Percentiles rank a stretch among this genome's conserved stretches.
phyloP scores from a whole-genome alignment of 345 rosid genomes.

The Moringa oleifera region DNA sequence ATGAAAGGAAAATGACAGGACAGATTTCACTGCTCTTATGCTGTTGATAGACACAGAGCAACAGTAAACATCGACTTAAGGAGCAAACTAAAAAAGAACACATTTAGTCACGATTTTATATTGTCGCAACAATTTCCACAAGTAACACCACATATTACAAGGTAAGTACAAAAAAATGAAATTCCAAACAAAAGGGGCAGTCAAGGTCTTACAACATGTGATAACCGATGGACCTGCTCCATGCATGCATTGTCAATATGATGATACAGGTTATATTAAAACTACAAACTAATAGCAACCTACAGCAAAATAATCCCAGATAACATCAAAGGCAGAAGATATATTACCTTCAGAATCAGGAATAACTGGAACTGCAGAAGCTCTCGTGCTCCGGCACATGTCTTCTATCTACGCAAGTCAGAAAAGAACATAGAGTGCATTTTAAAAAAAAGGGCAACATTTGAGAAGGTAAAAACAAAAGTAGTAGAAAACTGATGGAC shows the following conservation, averaged over 20 bases:
- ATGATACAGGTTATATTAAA: too few relatives aligned
- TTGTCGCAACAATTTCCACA: too few relatives aligned
- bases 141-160: too few relatives aligned
- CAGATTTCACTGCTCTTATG: too few relatives aligned
- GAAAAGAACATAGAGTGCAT: constrained; percentile 1
- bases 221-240: too few relatives aligned
- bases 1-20: too few relatives aligned
- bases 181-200: too few relatives aligned
- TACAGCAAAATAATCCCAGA: neutral
- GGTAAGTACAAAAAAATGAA: neutral
- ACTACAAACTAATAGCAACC: neutral
- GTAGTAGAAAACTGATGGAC: neutral
- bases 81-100: too few relatives aligned
- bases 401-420: constrained; percentile 60
- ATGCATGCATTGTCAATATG: too few relatives aligned
- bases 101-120: too few relatives aligned
- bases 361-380: constrained; percentile 86
- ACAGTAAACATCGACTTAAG: too few relatives aligned
- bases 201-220: neutral
- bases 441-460: neutral
- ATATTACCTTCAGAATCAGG: constrained; percentile 83
- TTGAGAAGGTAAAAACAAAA: neutral
- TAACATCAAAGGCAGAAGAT: constrained; percentile 13
- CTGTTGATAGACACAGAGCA: too few relatives aligned
- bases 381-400: constrained; percentile 68